Percentiles rank a stretch among this genome's conserved stretches.
phyloP scores from a whole-genome alignment of 495 filamentous ascomycete genomes.

The Daldinia childiae region DNA sequence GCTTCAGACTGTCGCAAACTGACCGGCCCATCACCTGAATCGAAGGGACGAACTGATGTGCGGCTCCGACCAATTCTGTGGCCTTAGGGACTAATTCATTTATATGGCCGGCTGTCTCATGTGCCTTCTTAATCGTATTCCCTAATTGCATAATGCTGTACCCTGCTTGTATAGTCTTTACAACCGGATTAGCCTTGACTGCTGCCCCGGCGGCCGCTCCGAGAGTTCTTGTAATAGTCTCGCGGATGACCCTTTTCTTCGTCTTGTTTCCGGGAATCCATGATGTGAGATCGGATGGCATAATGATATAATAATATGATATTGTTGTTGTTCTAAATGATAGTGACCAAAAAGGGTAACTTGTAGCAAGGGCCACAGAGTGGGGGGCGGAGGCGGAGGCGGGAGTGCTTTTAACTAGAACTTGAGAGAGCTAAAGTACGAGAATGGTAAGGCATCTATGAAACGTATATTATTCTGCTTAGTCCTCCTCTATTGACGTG shows the following conservation, averaged over 20 bases:
- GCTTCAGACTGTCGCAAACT: background rate
- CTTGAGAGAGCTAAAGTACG: background rate
- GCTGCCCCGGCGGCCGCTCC: background rate
- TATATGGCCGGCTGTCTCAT: background rate
- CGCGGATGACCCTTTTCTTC: constrained; percentile 1
- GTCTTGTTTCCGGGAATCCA: background rate
- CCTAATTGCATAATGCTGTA: constrained; percentile 2
- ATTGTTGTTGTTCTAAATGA: background rate
- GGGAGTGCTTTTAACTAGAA: background rate
- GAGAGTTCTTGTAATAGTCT: background rate
- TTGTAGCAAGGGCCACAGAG: background rate
- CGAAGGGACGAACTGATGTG: constrained; percentile 5
- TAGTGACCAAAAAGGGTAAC: background rate
- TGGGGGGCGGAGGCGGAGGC: too few species aligned
- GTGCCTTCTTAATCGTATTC: background rate
- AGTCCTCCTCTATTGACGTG: constrained; percentile 4
- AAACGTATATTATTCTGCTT: constrained; percentile 1
- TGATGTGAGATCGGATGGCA: background rate
- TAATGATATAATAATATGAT: background rate
- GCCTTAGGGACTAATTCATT: constrained; percentile 4
- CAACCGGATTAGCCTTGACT: background rate
- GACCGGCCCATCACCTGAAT: constrained; percentile 7
- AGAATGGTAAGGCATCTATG: background rate
- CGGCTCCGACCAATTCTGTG: background rate
- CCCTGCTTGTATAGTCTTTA: constrained; percentile 6